phyloP scores from a whole-genome alignment of 1,284 basidiomycete species.

The Leccinum laetum region DNA sequence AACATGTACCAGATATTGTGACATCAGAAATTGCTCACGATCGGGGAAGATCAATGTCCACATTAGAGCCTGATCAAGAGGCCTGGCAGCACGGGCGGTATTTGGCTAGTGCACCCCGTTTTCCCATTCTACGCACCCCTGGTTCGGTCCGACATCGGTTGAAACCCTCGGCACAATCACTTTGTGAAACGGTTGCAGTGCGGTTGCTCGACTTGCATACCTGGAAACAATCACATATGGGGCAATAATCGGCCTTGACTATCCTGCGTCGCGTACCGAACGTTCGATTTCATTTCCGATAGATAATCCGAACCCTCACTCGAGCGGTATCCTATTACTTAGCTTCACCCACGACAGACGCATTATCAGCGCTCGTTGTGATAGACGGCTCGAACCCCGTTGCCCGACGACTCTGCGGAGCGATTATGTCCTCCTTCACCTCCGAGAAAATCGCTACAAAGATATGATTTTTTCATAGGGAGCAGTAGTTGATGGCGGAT shows the following conservation, averaged over 20 bases:
- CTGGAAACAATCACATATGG: background rate
- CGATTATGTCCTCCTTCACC: conserved; percentile 52
- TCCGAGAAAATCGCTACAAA: conserved; percentile 68
- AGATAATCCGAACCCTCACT: conserved; percentile 7
- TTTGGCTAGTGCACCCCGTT: background rate
- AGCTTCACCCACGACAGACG: conserved; percentile 17
- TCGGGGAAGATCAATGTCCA: background rate
- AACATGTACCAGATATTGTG: background rate
- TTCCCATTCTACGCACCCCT: background rate
- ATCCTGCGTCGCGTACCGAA: background rate
- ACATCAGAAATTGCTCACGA: background rate
- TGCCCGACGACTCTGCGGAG: conserved; percentile 33
- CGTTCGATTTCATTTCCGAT: conserved; percentile 5
- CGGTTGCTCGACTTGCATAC: background rate
- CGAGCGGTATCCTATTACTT: conserved; percentile 23
- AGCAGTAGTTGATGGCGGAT: background rate
- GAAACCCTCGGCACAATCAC: background rate
- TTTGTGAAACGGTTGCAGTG: background rate
- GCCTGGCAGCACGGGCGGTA: background rate
- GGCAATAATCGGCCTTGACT: background rate
- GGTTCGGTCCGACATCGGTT: background rate
- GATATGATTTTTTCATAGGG: background rate
- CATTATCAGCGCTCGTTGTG: background rate
- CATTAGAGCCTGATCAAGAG: background rate
- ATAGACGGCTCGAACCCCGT: conserved; percentile 37